Evolutionary conservation across 108 stramenopile genomes (phyloP).

Genomic region (Epithemia pelagica): DNA sequence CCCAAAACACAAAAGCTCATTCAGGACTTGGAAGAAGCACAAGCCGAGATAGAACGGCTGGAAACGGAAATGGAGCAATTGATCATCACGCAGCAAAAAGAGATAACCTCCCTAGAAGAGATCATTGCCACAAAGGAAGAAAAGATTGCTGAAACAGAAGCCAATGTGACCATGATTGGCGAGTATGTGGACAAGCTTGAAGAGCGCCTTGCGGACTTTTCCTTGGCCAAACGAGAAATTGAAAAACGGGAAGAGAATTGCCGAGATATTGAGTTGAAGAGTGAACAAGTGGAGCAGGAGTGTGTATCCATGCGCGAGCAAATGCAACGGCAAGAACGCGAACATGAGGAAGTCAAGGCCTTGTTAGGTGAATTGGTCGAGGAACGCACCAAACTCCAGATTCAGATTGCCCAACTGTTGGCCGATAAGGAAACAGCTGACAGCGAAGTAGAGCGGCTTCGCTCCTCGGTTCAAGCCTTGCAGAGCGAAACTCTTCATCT

Average conservation of each 20-base stretch:
- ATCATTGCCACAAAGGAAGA: conserved; percentile 4
- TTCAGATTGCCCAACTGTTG: conserved; percentile 14
- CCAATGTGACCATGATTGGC: conserved; percentile 11
- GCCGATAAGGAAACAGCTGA: neutral
- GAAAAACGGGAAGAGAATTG: conserved; percentile 6
- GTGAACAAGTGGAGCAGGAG: conserved; percentile 24
- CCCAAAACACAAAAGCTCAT: conserved; percentile 59
- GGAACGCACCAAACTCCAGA: conserved; percentile 44
- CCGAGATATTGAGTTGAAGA: conserved; percentile 15
- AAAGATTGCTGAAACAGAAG: conserved; percentile 1
- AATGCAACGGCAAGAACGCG: conserved; percentile 27
- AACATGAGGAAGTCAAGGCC: conserved; percentile 51
- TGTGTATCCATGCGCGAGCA: conserved; percentile 25
- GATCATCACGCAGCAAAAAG: neutral
- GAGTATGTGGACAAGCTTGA: conserved; percentile 15
- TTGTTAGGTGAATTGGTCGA: conserved; percentile 55
- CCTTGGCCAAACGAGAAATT: conserved; percentile 8
- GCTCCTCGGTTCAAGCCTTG: neutral
- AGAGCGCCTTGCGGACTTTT: conserved; percentile 10
- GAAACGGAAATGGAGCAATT: conserved; percentile 18
- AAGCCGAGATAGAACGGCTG: conserved; percentile 34
- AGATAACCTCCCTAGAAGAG: neutral
- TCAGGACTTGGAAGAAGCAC: conserved; percentile 41
- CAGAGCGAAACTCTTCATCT: neutral
- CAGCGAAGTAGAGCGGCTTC: neutral